These are phyloP conservation scores for Paratinospora sagittata DNA, from an alignment of 164 flowering plant species.

Conservation along the genomic window DNA sequence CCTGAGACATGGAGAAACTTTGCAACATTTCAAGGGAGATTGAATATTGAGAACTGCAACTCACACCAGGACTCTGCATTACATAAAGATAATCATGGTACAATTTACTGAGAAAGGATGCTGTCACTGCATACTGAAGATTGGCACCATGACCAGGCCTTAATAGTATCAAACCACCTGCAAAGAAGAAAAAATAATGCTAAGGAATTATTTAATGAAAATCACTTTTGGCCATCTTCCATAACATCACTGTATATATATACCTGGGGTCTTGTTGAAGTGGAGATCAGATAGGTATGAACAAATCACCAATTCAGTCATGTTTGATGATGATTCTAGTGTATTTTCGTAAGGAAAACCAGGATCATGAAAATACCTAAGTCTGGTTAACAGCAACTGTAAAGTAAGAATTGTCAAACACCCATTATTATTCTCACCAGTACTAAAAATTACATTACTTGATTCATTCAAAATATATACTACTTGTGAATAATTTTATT, in stretches of 20 bases:
- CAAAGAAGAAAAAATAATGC: not conserved
- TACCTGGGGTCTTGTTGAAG: constrained; percentile 36
- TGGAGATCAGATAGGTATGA: constrained; percentile 36
- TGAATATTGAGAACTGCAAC: constrained; percentile 21
- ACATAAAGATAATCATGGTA: constrained; percentile 53
- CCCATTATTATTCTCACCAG: not conserved
- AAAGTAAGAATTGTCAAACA: not conserved
- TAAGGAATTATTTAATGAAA: not conserved
- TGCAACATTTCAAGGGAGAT: constrained; percentile 32
- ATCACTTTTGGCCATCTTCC: not conserved
- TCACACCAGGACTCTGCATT: constrained; percentile 25
- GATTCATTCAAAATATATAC: not conserved
- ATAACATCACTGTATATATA: not conserved
- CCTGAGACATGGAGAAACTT: constrained; percentile 54
- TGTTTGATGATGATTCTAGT: constrained; percentile 25
- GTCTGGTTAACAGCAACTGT: constrained; percentile 49
- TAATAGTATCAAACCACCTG: constrained; percentile 50
- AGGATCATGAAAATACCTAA: constrained; percentile 38
- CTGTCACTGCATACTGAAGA: constrained; percentile 55
- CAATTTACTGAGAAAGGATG: constrained; percentile 54
- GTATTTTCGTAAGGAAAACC: constrained; percentile 51
- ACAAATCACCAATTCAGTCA: constrained; percentile 41
- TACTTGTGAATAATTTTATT: not conserved
- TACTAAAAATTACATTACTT: not conserved
- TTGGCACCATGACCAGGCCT: constrained; percentile 28